Percentiles rank a stretch among this genome's conserved stretches.
Conservation (phyloP, 2,329 filamentous ascomycete species). For the Penicillium psychrosexuale region DNA sequence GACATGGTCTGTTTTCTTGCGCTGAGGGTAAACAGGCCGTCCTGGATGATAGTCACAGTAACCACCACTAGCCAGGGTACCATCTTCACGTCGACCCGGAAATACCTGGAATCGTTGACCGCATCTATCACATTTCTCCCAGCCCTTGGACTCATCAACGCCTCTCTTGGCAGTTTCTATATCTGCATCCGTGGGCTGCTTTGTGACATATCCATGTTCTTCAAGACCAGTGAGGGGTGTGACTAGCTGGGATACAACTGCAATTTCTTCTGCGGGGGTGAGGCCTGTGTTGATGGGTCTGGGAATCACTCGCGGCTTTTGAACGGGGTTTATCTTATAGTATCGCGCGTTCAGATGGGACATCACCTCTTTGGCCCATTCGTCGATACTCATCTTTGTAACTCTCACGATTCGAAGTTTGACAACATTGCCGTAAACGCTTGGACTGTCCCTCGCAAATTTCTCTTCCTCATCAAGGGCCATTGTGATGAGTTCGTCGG, state of each 20-base stretch:
- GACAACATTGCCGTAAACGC: slow-evolving; percentile 78
- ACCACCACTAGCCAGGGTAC: slow-evolving; percentile 73
- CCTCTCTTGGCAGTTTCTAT: slow-evolving; percentile 65
- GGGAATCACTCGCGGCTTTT: slow-evolving; percentile 36
- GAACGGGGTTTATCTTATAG: slow-evolving; percentile 31
- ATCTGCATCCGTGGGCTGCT: slow-evolving; percentile 62
- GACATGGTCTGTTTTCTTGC: slow-evolving; percentile 54
- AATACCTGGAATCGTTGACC: slow-evolving; percentile 85
- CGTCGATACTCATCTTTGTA: slow-evolving; percentile 67
- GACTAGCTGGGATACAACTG: slow-evolving; percentile 60
- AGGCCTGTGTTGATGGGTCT: slow-evolving; percentile 68
- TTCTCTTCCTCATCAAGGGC: slow-evolving; percentile 69
- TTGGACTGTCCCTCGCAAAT: slow-evolving; percentile 62
- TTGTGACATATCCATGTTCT: slow-evolving; percentile 70
- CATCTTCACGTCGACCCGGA: slow-evolving; percentile 72
- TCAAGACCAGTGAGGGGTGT: slow-evolving; percentile 64
- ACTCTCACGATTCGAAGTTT: slow-evolving; percentile 75
- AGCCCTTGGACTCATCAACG: slow-evolving; percentile 66
- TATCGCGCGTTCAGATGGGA: slow-evolving; percentile 40
- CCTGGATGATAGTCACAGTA: slow-evolving; percentile 79
- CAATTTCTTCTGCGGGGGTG: slow-evolving; percentile 63
- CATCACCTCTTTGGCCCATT: slow-evolving; percentile 67
- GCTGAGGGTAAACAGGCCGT: slow-evolving; percentile 60
- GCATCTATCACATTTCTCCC: slow-evolving; percentile 88
- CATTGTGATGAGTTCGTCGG: slow-evolving; percentile 46